Conservation (phyloP, 1,139 yeast genomes). For the Kurtzmaniella quercitrusa region DNA sequence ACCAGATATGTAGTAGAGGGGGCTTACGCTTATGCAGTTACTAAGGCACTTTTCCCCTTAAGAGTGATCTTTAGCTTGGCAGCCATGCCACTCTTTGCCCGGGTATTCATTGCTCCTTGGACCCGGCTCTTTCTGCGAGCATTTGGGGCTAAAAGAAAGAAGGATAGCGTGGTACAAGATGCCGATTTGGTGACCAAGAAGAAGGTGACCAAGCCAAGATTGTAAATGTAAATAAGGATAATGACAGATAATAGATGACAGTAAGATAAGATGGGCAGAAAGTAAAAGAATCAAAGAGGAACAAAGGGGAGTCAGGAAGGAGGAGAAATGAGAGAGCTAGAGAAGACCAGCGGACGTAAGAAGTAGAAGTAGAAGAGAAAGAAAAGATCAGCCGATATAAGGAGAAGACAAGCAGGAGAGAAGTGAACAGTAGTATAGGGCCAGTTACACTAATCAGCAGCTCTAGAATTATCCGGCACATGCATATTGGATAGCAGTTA, state of each 20-base stretch:
- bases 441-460: no score
- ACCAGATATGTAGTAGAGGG: constrained; percentile 67
- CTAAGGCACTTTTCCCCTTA: constrained; percentile 60
- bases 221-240: constrained; percentile 13
- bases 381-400: no score
- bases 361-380: no score
- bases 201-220: constrained; percentile 29
- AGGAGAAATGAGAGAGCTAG: no score
- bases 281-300: no score
- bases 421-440: no score
- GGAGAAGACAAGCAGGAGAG: no score
- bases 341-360: no score
- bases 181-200: constrained; percentile 11
- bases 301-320: no score
- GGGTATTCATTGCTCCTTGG: constrained; percentile 53
- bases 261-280: no score
- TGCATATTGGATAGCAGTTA: no score
- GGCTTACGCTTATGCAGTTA: constrained; percentile 82
- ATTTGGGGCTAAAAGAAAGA: constrained; percentile 5
- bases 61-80: constrained; percentile 54
- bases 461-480: no score
- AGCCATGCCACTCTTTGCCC: constrained; percentile 67
- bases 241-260: background rate
- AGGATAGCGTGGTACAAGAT: constrained; percentile 5
- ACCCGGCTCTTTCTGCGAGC: constrained; percentile 26